Conservation (phyloP, 2,329 filamentous ascomycete genomes). For the Graphilbum ipis-grandicollis region DNA sequence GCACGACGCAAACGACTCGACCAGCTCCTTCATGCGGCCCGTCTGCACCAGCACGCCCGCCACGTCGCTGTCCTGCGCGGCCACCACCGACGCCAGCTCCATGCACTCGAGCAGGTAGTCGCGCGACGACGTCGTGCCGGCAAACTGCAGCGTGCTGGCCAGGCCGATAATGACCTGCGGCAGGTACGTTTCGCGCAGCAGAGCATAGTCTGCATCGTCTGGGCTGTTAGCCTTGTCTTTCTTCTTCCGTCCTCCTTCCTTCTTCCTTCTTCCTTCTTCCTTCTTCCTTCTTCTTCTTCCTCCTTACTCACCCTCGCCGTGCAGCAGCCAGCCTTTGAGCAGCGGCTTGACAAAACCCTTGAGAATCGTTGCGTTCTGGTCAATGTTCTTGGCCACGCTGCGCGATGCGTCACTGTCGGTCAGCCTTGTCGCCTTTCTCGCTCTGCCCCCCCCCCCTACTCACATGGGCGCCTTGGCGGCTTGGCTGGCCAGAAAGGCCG, state of each 20-base stretch:
- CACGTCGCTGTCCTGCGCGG: conserved; percentile 51
- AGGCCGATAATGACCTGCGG: conserved; percentile 78
- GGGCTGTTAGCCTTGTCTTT: background rate
- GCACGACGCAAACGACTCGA: conserved; percentile 58
- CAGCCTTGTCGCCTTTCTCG: no score
- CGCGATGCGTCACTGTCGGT: conserved; percentile 20
- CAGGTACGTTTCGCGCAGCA: conserved; percentile 61
- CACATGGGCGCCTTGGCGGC: no score
- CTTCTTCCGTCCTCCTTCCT: background rate
- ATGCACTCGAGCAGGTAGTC: conserved; percentile 70
- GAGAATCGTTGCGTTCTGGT: conserved; percentile 32
- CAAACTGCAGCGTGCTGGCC: conserved; percentile 62
- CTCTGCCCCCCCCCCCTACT: no score
- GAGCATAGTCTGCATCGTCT: conserved; percentile 43
- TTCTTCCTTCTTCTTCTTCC: no score
- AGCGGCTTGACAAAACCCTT: conserved; percentile 42
- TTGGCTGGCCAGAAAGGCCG: conserved; percentile 39
- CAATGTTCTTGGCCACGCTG: conserved; percentile 37
- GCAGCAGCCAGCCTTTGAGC: conserved; percentile 46
- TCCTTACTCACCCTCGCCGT: conserved; percentile 31
- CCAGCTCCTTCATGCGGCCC: conserved; percentile 55
- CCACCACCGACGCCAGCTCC: conserved; percentile 64
- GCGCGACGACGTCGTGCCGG: conserved; percentile 55
- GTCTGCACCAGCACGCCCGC: conserved; percentile 45
- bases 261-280: background rate